Conservation (phyloP, 2,329 filamentous ascomycete species). For the Ramichloridium luteum region DNA sequence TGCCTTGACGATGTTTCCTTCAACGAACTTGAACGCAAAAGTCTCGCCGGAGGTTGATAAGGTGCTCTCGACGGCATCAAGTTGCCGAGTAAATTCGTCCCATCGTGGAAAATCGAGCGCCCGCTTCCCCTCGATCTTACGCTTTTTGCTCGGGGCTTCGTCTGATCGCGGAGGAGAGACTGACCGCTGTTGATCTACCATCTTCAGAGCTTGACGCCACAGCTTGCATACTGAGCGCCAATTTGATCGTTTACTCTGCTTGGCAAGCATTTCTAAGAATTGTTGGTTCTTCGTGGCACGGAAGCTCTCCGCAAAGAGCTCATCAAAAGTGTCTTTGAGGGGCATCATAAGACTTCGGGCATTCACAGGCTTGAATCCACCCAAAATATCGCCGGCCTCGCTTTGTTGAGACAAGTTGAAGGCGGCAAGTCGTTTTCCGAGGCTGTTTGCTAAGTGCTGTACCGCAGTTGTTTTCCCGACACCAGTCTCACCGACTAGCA, state of each 20-base stretch:
- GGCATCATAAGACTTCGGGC: constrained; percentile 77
- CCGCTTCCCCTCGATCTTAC: constrained; percentile 45
- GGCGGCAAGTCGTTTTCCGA: constrained; percentile 77
- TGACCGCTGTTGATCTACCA: constrained; percentile 52
- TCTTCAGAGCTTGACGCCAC: constrained; percentile 79
- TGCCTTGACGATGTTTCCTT: constrained; percentile 94
- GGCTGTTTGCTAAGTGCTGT: constrained; percentile 73
- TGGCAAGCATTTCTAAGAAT: constrained; percentile 70
- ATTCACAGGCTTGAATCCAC: constrained; percentile 93
- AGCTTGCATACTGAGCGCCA: constrained; percentile 79
- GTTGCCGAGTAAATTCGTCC: constrained; percentile 62
- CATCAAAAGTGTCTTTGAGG: constrained; percentile 85
- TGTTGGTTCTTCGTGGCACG: constrained; percentile 76
- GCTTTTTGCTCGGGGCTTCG: constrained; percentile 59
- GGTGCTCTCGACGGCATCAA: constrained; percentile 71
- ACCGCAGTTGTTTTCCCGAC: constrained; percentile 96
- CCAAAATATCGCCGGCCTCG: constrained; percentile 88
- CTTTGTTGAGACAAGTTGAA: constrained; percentile 98
- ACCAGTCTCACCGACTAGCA: constrained; percentile 96
- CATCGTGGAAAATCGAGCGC: constrained; percentile 48
- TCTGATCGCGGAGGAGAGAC: constrained; percentile 40
- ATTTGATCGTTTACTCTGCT: constrained; percentile 66
- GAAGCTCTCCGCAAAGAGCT: constrained; percentile 78
- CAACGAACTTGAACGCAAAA: constrained; percentile 91
- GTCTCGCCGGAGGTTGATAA: constrained; percentile 57